Percentiles rank a stretch among this genome's conserved stretches.
These are phyloP conservation scores for Ophiosphaerella herpotricha DNA, from an alignment of 2,329 filamentous ascomycete genomes.

Conservation along the genomic window DNA sequence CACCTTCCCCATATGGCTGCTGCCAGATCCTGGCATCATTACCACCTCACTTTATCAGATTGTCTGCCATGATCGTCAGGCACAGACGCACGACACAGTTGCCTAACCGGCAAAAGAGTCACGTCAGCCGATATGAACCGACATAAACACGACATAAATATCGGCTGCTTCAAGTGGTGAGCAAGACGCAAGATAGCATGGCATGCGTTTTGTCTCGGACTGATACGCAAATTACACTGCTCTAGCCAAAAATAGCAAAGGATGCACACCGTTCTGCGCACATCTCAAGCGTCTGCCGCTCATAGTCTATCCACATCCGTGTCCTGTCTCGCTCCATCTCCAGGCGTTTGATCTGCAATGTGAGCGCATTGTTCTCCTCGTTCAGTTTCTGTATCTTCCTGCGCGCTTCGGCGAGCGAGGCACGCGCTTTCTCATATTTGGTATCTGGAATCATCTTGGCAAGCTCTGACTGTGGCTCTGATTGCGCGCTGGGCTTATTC, in stretches of 20 bases:
- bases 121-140: too few species aligned
- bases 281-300: too few species aligned
- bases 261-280: not conserved
- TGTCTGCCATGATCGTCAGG: not conserved
- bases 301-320: not conserved
- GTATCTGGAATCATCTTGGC: slow-evolving; percentile 17
- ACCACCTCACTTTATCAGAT: slow-evolving; percentile 4
- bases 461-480: slow-evolving; percentile 12
- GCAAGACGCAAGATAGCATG: too few species aligned
- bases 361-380: slow-evolving; percentile 27
- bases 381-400: slow-evolving; percentile 22
- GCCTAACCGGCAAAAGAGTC: too few species aligned
- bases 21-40: not conserved
- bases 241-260: too few species aligned
- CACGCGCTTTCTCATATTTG: slow-evolving; percentile 13
- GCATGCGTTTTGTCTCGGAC: too few species aligned
- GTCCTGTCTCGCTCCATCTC: slow-evolving; percentile 5
- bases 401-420: slow-evolving; percentile 14
- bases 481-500: slow-evolving; percentile 6
- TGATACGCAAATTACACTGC: too few species aligned
- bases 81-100: not conserved
- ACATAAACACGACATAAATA: too few species aligned
- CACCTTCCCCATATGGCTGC: not conserved
- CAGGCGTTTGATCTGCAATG: slow-evolving; percentile 16
- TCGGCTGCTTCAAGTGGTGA: too few species aligned